Base-by-base conservation (phyloP, 1,284 basidiomycete species). In the Singerocomus rubriflavus region DNA sequence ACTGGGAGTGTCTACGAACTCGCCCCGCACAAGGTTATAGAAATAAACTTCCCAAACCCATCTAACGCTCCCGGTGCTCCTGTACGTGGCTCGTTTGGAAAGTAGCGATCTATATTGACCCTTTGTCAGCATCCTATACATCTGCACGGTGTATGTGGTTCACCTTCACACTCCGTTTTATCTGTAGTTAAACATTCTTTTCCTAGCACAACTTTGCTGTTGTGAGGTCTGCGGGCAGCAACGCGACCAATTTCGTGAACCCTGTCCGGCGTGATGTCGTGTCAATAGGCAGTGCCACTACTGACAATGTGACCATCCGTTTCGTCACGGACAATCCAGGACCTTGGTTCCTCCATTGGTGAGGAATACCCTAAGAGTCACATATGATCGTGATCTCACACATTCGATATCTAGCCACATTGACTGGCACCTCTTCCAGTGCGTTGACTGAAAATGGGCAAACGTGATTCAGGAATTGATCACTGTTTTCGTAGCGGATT, bases 301-400 rank as follows among this genome's bases (percentile, higher is more conserved):
- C 57, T 1, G 66, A 71, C 51, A 71, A 72, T 26, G 72, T 73
- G 13, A 75, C 73, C 5, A 71, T 78, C 42, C 73, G 76, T 35
- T 78, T 78, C 54, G 48, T 46, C 25, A 75, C 76, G 4, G 65
- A 78, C 48, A 79, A 78, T 44, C 56, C 73, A 5, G 77, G 77
- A 6, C 75, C 76, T 9, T 77, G 77, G 76, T 70, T 75, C 63
- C 54, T 77, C 39, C 75, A 76, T 50, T 77, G 76, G 68, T 75
- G 48, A 54, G 67, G 10, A 39, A 42, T 25, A 38, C 31, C 21
- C 42, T 4, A 21, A 36, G 8, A 16, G 9, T 34, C 17, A 5
- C 11, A 7, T 36, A 37, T 8, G 32, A 34, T 44, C 21, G 4
- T 27, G n/a, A 14, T 49, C 40, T 54, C 8, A 53, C 49, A 9